phyloP scores from a whole-genome alignment of 2,329 filamentous ascomycete genomes.

The Coleophoma eucalyptorum region DNA sequence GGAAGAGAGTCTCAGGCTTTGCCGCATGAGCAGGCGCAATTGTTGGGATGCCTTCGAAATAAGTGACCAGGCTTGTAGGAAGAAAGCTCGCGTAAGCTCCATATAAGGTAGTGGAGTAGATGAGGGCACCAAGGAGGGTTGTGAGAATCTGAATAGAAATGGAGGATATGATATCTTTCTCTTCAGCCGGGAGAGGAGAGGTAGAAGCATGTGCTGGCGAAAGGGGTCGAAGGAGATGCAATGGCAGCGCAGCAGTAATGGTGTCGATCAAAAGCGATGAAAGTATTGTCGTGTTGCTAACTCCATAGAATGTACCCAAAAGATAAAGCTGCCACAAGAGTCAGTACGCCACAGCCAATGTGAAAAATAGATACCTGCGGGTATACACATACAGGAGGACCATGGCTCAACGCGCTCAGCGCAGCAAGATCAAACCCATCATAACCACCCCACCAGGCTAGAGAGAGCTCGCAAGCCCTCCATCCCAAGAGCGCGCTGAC shows the following conservation, averaged over 20 bases:
- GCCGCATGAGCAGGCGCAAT: conserved; percentile 65
- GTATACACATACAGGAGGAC: conserved; percentile 59
- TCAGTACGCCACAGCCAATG: background rate
- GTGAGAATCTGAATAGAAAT: conserved; percentile 59
- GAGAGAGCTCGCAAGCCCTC: conserved; percentile 61
- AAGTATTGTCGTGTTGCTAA: conserved; percentile 57
- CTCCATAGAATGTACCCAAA: conserved; percentile 71
- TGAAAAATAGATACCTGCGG: background rate
- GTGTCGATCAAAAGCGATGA: conserved; percentile 65
- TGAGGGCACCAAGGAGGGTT: conserved; percentile 62
- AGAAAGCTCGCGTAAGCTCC: conserved; percentile 66
- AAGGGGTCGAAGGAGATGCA: conserved; percentile 67
- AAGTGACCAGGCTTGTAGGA: conserved; percentile 65
- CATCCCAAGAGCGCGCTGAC: conserved; percentile 49
- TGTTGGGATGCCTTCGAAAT: conserved; percentile 70
- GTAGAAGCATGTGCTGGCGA: conserved; percentile 54
- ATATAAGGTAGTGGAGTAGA: conserved; percentile 74
- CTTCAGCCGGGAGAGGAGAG: conserved; percentile 38
- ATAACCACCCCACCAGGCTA: conserved; percentile 71
- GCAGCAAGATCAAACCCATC: conserved; percentile 69
- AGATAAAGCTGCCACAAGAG: conserved; percentile 58
- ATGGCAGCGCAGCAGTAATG: conserved; percentile 66
- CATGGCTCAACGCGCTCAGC: conserved; percentile 66
- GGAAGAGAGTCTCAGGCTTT: conserved; percentile 56
- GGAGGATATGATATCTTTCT: conserved; percentile 64